Conservation (phyloP, 306 rosid genomes). For the Cercis canadensis region DNA sequence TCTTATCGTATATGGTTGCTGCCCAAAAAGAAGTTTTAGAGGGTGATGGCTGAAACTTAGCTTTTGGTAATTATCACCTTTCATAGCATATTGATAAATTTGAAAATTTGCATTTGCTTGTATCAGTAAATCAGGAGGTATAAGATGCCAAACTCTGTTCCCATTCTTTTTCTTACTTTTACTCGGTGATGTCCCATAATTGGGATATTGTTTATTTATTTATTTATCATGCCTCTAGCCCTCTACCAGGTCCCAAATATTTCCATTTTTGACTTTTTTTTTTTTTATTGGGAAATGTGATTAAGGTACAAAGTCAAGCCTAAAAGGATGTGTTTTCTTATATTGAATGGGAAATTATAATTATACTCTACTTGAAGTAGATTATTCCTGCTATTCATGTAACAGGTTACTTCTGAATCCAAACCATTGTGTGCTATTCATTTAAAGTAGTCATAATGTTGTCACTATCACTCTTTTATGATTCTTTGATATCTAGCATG, state of each 20-base stretch:
- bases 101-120: slow-evolving; percentile 30
- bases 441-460: slow-evolving; percentile 14
- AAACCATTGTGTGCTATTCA: slow-evolving; percentile 2
- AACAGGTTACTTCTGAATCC: slow-evolving; percentile 17
- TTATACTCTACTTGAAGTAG: slow-evolving; percentile 34
- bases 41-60: slow-evolving; percentile 32
- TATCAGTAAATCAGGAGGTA: slow-evolving; percentile 22
- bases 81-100: slow-evolving; percentile 18
- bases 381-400: slow-evolving; percentile 34
- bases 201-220: slow-evolving; percentile 11
- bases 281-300: slow-evolving; percentile 19
- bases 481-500: slow-evolving; percentile 5
- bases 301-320: slow-evolving; percentile 24
- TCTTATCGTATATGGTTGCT: slow-evolving; percentile 30
- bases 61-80: slow-evolving; percentile 17
- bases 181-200: slow-evolving; percentile 1
- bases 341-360: slow-evolving; percentile 47
- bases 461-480: slow-evolving; percentile 1
- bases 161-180: slow-evolving; percentile 19
- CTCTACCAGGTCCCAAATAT: slow-evolving; percentile 29
- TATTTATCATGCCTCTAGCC: slow-evolving; percentile 24
- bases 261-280: slow-evolving; percentile 21
- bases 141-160: slow-evolving; percentile 19
- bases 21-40: slow-evolving; percentile 19
- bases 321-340: slow-evolving; percentile 42